Percentiles rank a stretch among this genome's conserved stretches.
phyloP scores from a whole-genome alignment of 2,329 filamentous ascomycete species.

The Metarhizium sp. region DNA sequence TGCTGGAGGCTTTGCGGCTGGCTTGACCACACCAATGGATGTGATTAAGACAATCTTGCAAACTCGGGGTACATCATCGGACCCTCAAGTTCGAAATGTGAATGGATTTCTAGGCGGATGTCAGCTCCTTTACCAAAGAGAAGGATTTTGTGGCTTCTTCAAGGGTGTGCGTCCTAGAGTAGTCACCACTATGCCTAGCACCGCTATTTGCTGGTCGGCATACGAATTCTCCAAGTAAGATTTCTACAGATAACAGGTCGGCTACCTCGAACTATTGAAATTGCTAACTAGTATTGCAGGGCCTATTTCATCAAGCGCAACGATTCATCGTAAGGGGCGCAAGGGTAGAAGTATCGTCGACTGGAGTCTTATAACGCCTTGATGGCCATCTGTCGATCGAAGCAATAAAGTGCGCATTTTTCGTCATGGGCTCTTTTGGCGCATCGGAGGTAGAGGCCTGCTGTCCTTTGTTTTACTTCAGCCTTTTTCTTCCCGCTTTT shows the following conservation, averaged over 20 bases:
- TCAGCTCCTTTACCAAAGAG: conserved; percentile 69
- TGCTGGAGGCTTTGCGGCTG: conserved; percentile 87
- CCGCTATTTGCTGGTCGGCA: conserved; percentile 95
- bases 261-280: background rate
- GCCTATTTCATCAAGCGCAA: conserved; percentile 53
- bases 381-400: background rate
- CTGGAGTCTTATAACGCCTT: background rate
- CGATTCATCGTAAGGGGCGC: conserved; percentile 24
- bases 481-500: background rate
- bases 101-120: conserved; percentile 74
- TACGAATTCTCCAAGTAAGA: conserved; percentile 61
- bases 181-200: conserved; percentile 95
- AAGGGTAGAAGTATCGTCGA: background rate
- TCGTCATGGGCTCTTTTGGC: background rate
- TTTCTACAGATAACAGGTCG: background rate
- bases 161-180: conserved; percentile 86
- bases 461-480: background rate
- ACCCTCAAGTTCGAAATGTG: conserved; percentile 76
- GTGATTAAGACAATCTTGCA: conserved; percentile 98
- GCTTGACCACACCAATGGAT: conserved; percentile 90
- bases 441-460: background rate
- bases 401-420: background rate
- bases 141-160: conserved; percentile 82
- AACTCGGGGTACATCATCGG: conserved; percentile 75
- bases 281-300: conserved; percentile 22